These are phyloP conservation scores for Rhynchosporium secalis DNA, from an alignment of 2,329 filamentous ascomycete genomes.

Conservation along the genomic window DNA sequence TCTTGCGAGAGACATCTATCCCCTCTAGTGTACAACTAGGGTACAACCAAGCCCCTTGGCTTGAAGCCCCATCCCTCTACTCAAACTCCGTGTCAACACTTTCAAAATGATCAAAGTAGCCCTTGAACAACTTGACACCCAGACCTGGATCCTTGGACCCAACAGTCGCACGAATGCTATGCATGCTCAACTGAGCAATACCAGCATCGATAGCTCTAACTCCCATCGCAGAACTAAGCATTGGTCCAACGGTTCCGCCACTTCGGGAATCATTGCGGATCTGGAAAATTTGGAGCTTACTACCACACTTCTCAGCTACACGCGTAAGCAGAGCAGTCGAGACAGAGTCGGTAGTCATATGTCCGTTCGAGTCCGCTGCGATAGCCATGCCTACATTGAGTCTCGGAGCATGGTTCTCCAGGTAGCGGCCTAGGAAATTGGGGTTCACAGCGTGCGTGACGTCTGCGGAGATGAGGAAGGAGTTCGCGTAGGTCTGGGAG, in stretches of 20 bases:
- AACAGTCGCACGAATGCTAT: constrained; percentile 85
- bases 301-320: constrained; percentile 71
- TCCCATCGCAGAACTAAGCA: constrained; percentile 78
- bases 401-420: constrained; percentile 80
- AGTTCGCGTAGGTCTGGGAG: constrained; percentile 83
- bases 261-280: constrained; percentile 89
- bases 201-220: constrained; percentile 84
- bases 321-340: constrained; percentile 78
- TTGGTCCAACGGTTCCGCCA: constrained; percentile 94
- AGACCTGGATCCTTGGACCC: constrained; percentile 55
- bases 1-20: not conserved
- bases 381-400: constrained; percentile 87
- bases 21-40: constrained; percentile 1
- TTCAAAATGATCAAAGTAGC: constrained; percentile 24
- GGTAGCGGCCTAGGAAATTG: constrained; percentile 83
- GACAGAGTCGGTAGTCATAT: constrained; percentile 93
- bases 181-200: constrained; percentile 91
- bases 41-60: constrained; percentile 1
- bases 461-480: constrained; percentile 88
- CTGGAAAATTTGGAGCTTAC: constrained; percentile 82
- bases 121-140: constrained; percentile 23
- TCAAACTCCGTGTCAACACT: constrained; percentile 21
- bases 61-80: not conserved
- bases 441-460: constrained; percentile 94
- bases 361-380: constrained; percentile 81